Base-by-base conservation (phyloP, 2,329 filamentous ascomycete genomes). In the Penicillium sclerotigenum region DNA sequence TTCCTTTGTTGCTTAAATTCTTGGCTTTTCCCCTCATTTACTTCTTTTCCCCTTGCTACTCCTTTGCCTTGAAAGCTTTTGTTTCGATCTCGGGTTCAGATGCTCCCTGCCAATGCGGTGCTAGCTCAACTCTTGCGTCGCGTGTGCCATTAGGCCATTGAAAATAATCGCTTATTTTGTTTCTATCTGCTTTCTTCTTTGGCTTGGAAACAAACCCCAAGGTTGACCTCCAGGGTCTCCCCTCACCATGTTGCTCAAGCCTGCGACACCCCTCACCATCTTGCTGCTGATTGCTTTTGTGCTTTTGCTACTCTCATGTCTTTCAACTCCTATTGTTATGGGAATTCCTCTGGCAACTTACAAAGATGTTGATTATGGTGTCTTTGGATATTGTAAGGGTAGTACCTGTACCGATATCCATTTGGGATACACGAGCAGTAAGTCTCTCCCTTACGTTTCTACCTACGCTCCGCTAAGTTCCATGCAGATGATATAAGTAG, bases 311-410 rank as follows among this genome's bases (percentile, higher is more conserved):
- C 81, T 99, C 37, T 90, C 91, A 45, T 90, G 92, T 37, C 78
- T 99, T n/a, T 96, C 93, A 1, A 92, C 91, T 0, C 94, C 94
- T 18, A 86, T 99, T 64, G 88, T 97, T 71, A 86, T 88, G 69
- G 83, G 81, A 26, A 95, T 99, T 45, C 90, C 91, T 10, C 81
- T 99, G 40, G 92, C 89, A 36, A 86, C 84, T 50, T 93, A 87
- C 70, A 77, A 87, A 40, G 86, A 87, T 66, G 84, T 90, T 65
- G 87, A 86, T 64, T 97, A 95, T 79, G 94, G 94, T 47, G 92
- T 97, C 47, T 93, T 97, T 78, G 94, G 94, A 26, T 96, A 85
- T 68, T 99, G 94, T 75, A 81, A 85, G 62, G 79, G 76, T 37
- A 73, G 71, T 59, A 69, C 75, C 56, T 97, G 94, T 75, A 89